A percentile compares a stretch with the other conserved stretches of the same genome.
phyloP scores from a whole-genome alignment of 306 rosid species.

The Cucumis hystrix region DNA sequence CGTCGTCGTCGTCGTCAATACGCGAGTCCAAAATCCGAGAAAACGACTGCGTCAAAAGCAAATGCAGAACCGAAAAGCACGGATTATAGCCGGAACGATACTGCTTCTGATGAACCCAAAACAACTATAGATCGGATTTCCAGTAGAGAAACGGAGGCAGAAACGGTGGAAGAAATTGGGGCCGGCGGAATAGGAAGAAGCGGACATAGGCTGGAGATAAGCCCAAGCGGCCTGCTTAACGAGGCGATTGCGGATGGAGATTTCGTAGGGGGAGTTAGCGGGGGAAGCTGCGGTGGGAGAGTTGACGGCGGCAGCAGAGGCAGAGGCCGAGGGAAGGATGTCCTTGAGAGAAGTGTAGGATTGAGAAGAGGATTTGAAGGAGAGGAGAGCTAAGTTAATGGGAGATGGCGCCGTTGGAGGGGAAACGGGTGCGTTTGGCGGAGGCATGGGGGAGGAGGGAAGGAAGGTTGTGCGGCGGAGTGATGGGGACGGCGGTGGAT shows the following conservation, averaged over 20 bases:
- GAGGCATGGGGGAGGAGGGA: conserved; percentile 27
- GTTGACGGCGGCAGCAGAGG: not conserved
- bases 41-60: not conserved
- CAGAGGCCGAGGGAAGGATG: conserved; percentile 27
- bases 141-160: conserved; percentile 14
- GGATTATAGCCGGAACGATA: conserved; percentile 15
- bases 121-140: conserved; percentile 7
- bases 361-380: conserved; percentile 7
- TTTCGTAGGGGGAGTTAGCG: conserved; percentile 28
- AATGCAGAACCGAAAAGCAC: conserved; percentile 3
- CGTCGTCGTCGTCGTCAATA: not conserved
- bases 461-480: conserved; percentile 16
- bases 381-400: conserved; percentile 14
- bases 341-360: conserved; percentile 50
- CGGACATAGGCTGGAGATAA: conserved; percentile 82
- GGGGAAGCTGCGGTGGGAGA: conserved; percentile 13
- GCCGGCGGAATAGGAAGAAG: conserved; percentile 29
- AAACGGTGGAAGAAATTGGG: conserved; percentile 11
- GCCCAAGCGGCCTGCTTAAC: conserved; percentile 99
- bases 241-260: conserved; percentile 54
- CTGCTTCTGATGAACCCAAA: conserved; percentile 7
- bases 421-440: conserved; percentile 7
- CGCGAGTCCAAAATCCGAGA: not conserved
- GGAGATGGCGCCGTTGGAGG: conserved; percentile 6
- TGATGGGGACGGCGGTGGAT: not conserved